Evolutionary conservation across 345 rosid genomes (phyloP), one percentile per base, ranked within the genome.

Genomic region (Linum lewisii): DNA sequence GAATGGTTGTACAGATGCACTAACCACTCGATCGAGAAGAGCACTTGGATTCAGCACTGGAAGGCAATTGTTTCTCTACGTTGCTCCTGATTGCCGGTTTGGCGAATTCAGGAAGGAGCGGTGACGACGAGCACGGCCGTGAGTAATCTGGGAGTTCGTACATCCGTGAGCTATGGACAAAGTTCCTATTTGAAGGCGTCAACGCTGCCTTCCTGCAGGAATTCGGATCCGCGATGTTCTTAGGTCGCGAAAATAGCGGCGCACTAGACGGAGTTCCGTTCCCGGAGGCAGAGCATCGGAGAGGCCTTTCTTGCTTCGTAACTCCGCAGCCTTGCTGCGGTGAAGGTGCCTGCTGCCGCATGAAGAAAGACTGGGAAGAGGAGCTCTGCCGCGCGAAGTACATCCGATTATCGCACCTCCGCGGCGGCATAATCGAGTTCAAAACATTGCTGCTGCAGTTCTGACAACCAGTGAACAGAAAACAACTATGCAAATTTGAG

Each of bases 381-480:
- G 88, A 77, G 32, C 66, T 80, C 77, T 90, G 97, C 20, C 95
- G 83, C 0, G 84, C 83, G 64, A 84, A 90, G 68, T 69, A 37
- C 74, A 76, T 36, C 68, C 72, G 77, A 66, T 73, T 84, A 69
- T 85, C 93, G 60, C 69, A 69, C 52, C 95, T 83, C 34, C 34
- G 34, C 34, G 34, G 34, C 60, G 55, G 73, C 32, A 72, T 67
- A 19, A 66, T 81, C 57, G 79, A 68, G 70, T 83, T 87, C 50
- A 86, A 79, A 4, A 29, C 34, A 61, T 82, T 74, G 66, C 85
- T 70, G 57, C 90, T 84, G 68, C 97, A 90, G 65, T 82, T 85
- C 97, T 90, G 82, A 26, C 38, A 61, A 54, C n/a, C n/a, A n/a
- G n/a, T n/a, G n/a, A n/a, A n/a, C 68, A 52, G 63, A 54, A 37